Conservation (phyloP, 495 filamentous ascomycete genomes). For the Tetracladium marchalianum region DNA sequence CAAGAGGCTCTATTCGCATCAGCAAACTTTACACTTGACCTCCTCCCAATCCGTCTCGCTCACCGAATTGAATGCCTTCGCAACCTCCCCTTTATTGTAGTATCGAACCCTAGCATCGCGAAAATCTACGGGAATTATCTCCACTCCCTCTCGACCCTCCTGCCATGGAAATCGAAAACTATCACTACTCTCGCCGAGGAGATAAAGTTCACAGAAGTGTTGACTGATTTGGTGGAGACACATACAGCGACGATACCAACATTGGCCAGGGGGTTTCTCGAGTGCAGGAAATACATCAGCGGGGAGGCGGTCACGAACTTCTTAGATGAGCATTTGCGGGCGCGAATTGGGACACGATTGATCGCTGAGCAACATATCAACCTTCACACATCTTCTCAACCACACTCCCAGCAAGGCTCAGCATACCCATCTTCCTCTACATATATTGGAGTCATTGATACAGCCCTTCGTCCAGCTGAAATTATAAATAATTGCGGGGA, state of each 20-base stretch:
- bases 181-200: conserved; percentile 84
- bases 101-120: conserved; percentile 86
- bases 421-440: conserved; percentile 37
- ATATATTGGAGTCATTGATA: conserved; percentile 97
- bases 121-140: conserved; percentile 92
- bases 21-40: conserved; percentile 88
- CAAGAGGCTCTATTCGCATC: conserved; percentile 70
- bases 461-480: conserved; percentile 68
- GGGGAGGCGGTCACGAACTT: conserved; percentile 75
- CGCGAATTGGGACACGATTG: conserved; percentile 85
- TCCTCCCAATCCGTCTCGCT: conserved; percentile 87
- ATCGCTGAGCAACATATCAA: conserved; percentile 97
- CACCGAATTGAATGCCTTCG: conserved; percentile 86
- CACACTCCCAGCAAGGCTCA: conserved; percentile 33
- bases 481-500: conserved; percentile 74
- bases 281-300: conserved; percentile 80
- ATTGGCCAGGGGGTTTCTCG: conserved; percentile 83
- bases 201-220: conserved; percentile 77
- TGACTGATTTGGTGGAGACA: conserved; percentile 87
- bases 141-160: conserved; percentile 78
- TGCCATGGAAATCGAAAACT: conserved; percentile 67
- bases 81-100: conserved; percentile 94
- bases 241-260: conserved; percentile 91
- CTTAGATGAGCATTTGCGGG: conserved; percentile 86
- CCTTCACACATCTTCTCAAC: conserved; percentile 72